These are phyloP conservation scores for Stromatinia cepivora DNA, from an alignment of 2,329 filamentous ascomycete species.

Conservation along the genomic window DNA sequence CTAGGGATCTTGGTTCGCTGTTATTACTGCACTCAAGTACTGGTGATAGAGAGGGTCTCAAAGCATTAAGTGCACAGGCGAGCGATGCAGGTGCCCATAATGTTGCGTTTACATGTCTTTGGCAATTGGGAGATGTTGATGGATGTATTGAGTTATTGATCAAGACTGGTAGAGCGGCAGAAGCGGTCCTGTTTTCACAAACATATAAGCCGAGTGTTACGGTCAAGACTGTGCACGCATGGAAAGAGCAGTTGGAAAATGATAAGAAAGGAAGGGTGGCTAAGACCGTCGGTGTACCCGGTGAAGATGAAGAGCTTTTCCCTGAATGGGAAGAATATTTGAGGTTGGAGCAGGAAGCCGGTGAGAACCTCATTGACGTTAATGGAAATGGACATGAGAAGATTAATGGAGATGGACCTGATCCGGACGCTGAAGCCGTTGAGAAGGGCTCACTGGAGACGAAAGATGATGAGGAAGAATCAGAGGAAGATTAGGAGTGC, in stretches of 20 bases:
- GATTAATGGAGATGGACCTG: conserved; percentile 31
- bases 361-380: conserved; percentile 37
- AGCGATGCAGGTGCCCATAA: conserved; percentile 80
- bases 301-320: conserved; percentile 83
- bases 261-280: conserved; percentile 82
- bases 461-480: conserved; percentile 6
- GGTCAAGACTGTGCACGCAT: conserved; percentile 65
- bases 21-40: conserved; percentile 87
- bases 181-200: conserved; percentile 89
- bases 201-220: conserved; percentile 89
- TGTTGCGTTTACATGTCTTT: conserved; percentile 86
- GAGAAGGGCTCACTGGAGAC: conserved; percentile 25
- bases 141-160: conserved; percentile 78
- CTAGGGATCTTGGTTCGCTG: conserved; percentile 86
- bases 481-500: conserved; percentile 14
- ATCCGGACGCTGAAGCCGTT: conserved; percentile 31
- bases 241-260: conserved; percentile 84
- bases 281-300: conserved; percentile 79
- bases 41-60: conserved; percentile 72
- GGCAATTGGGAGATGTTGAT: conserved; percentile 81
- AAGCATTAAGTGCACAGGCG: conserved; percentile 71
- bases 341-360: conserved; percentile 72
- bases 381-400: conserved; percentile 28
- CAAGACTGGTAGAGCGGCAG: conserved; percentile 75
- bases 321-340: conserved; percentile 95